Conservation (phyloP, 2,329 filamentous ascomycete genomes). For the Huntiella abstrusa region DNA sequence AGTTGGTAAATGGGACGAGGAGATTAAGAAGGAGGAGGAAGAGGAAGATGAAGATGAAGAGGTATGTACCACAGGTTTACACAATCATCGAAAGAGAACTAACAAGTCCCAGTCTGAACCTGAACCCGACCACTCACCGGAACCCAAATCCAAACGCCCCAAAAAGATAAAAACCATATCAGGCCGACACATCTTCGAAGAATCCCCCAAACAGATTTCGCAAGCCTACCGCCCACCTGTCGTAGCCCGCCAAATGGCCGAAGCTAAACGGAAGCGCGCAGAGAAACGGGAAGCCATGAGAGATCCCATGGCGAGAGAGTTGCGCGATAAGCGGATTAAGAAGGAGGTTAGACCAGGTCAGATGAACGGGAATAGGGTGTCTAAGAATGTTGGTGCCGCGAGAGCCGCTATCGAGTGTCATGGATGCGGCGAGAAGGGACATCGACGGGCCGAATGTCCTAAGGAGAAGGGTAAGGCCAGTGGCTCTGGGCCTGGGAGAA, state of each 20-base stretch:
- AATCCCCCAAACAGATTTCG: not conserved
- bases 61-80: not conserved
- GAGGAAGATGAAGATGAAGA: slow-evolving; percentile 18
- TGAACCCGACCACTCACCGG: not conserved
- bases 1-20: slow-evolving; percentile 15
- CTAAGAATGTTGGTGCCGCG: not conserved
- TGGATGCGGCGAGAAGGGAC: slow-evolving; percentile 41
- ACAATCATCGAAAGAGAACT: slow-evolving; percentile 2
- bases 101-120: slow-evolving; percentile 9
- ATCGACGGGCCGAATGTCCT: slow-evolving; percentile 38
- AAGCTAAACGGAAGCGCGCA: slow-evolving; percentile 2
- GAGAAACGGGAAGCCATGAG: not conserved
- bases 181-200: slow-evolving; percentile 5
- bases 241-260: no score
- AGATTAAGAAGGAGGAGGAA: slow-evolving; percentile 4
- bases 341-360: slow-evolving; percentile 32
- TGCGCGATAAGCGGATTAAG: slow-evolving; percentile 40
- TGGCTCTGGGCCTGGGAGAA: no score
- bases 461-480: slow-evolving; percentile 12
- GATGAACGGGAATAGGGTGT: slow-evolving; percentile 5
- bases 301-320: slow-evolving; percentile 20
- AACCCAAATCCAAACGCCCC: slow-evolving; percentile 3
- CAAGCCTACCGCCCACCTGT: no score
- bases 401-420: slow-evolving; percentile 30
- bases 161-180: slow-evolving; percentile 10